Evolutionary conservation across 345 rosid species (phyloP).

Genomic region (Arabidopsis thaliana): DNA sequence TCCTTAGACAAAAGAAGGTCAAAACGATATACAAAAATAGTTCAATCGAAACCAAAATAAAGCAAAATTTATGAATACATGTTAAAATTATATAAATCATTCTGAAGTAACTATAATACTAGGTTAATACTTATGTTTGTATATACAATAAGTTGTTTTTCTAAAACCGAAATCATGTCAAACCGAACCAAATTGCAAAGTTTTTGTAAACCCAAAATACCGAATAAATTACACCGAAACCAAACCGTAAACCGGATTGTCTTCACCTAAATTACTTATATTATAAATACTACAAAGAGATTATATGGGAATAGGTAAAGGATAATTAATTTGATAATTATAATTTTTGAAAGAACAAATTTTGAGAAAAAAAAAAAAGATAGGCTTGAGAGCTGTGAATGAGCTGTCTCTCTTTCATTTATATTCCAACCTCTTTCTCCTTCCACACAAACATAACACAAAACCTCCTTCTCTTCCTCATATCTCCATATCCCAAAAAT

Average conservation of each 20-base stretch:
- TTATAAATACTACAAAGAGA: neutral
- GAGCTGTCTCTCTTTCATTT: constrained; percentile 64
- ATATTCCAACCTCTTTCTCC: constrained; percentile 28
- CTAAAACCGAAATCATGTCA: no score
- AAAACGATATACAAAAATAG: no score
- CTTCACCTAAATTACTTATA: neutral
- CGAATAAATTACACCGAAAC: no score
- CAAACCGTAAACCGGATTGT: no score
- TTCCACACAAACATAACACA: constrained; percentile 41
- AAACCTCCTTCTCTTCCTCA: constrained; percentile 44
- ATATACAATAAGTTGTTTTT: no score
- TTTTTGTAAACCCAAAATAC: no score
- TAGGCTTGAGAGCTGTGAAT: constrained; percentile 78
- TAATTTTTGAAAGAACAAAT: neutral
- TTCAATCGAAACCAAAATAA: no score
- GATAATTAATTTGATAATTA: neutral
- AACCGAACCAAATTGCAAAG: no score
- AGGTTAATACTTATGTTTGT: no score
- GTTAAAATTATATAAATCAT: no score
- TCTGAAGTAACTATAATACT: no score
- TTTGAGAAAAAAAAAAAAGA: neutral
- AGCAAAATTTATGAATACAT: no score
- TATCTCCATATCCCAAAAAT: constrained; percentile 17
- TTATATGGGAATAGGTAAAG: neutral
- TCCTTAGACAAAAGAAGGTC: neutral